phyloP scores from a whole-genome alignment of 192 early-diverging fungal genomes.

The Blastocladiella britannica region DNA sequence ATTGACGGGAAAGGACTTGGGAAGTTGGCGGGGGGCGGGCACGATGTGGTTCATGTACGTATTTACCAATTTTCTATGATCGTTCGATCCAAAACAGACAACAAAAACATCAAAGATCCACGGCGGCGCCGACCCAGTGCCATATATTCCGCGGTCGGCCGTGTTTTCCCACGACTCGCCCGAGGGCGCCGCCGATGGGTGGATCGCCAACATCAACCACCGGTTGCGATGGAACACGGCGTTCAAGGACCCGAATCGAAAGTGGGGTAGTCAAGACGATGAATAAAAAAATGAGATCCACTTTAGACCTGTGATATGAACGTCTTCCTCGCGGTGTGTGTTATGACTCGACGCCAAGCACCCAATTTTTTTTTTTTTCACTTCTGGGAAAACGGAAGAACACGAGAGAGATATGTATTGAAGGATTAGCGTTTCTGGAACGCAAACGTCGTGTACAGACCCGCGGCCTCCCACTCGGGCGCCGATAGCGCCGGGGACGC shows the following conservation, averaged over 20 bases:
- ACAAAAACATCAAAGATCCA: conserved; percentile 5
- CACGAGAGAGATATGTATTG: no score
- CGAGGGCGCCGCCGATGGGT: conserved; percentile 41
- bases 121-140: conserved; percentile 16
- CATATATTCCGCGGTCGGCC: conserved; percentile 41
- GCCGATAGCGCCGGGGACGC: conserved; percentile 34
- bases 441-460: conserved; percentile 37
- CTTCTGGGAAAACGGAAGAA: no score
- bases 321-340: no score
- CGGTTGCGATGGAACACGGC: conserved; percentile 77
- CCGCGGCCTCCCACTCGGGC: conserved; percentile 87
- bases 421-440: conserved; percentile 37
- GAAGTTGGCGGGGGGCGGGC: conserved; percentile 42
- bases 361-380: no score
- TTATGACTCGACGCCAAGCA: no score
- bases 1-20: conserved; percentile 58
- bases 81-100: not conserved
- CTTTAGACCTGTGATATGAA: no score
- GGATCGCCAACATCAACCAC: conserved; percentile 67
- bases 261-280: no score
- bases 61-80: not conserved
- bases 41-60: conserved; percentile 13
- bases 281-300: no score
- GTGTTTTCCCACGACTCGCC: conserved; percentile 55
- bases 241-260: no score